phyloP scores from a whole-genome alignment of 805 yeast species.

The Geotrichum ghanense region DNA sequence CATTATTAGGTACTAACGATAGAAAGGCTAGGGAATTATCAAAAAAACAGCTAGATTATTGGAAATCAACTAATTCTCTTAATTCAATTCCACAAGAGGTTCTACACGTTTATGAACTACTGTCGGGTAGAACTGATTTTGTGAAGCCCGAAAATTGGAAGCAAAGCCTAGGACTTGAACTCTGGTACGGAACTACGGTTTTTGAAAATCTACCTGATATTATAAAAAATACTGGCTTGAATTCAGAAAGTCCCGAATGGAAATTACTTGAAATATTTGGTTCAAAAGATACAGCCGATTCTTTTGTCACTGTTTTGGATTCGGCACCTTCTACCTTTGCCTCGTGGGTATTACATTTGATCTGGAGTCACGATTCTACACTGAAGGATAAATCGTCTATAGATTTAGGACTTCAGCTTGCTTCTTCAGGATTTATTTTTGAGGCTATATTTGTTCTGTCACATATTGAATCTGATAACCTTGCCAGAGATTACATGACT shows the following conservation, averaged over 20 bases:
- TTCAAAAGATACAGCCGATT: slow-evolving; percentile 6
- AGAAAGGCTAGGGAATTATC: slow-evolving; percentile 46
- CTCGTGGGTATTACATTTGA: not conserved
- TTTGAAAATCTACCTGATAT: slow-evolving; percentile 13
- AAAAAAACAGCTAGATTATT: slow-evolving; percentile 46
- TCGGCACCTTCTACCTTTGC: not conserved
- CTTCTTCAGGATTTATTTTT: slow-evolving; percentile 35
- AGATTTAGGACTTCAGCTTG: slow-evolving; percentile 41
- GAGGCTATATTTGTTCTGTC: slow-evolving; percentile 55
- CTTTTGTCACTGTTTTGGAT: slow-evolving; percentile 7
- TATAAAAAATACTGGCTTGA: slow-evolving; percentile 7
- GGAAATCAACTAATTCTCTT: slow-evolving; percentile 40
- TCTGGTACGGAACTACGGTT: slow-evolving; percentile 44
- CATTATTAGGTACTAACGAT: slow-evolving; percentile 64
- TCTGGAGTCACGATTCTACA: slow-evolving; percentile 2
- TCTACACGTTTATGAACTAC: slow-evolving; percentile 49
- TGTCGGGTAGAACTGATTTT: slow-evolving; percentile 35
- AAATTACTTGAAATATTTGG: slow-evolving; percentile 12
- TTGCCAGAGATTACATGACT: slow-evolving; percentile 24
- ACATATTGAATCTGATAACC: slow-evolving; percentile 40
- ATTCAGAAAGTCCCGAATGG: slow-evolving; percentile 6
- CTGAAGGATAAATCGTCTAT: slow-evolving; percentile 31
- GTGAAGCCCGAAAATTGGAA: slow-evolving; percentile 52
- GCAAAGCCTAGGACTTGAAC: slow-evolving; percentile 41
- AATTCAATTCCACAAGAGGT: slow-evolving; percentile 42